phyloP scores from a whole-genome alignment of 1,139 yeast species.

The Suhomyces terraborum region DNA sequence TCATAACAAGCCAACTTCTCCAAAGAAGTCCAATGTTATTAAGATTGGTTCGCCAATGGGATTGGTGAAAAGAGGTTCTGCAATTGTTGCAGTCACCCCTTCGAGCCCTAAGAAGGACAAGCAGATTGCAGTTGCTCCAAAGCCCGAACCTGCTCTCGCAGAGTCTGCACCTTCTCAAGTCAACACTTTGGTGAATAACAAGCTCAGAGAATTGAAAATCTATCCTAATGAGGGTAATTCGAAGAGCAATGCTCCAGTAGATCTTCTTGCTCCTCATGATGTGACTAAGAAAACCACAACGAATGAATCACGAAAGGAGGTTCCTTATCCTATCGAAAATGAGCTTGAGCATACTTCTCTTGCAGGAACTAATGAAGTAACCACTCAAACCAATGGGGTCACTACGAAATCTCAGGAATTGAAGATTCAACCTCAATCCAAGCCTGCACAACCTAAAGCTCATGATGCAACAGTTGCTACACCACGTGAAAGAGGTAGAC shows the following conservation, averaged over 20 bases:
- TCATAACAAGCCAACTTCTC: slow-evolving; percentile 13
- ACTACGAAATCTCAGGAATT: slow-evolving; percentile 34
- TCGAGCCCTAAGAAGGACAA: slow-evolving; percentile 9
- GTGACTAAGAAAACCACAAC: not conserved
- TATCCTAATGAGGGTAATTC: slow-evolving; percentile 1
- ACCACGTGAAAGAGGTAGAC: slow-evolving; percentile 63
- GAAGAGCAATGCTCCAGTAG: not conserved
- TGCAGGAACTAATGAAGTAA: not conserved
- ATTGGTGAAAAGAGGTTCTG: slow-evolving; percentile 33
- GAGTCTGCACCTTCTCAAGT: not conserved
- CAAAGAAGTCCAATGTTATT: slow-evolving; percentile 30
- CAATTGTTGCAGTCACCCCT: slow-evolving; percentile 19
- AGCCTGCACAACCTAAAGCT: slow-evolving; percentile 3
- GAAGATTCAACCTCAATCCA: slow-evolving; percentile 13
- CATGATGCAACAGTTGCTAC: slow-evolving; percentile 3
- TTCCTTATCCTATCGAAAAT: slow-evolving; percentile 9
- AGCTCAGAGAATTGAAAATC: slow-evolving; percentile 11
- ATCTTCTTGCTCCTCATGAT: slow-evolving; percentile 4
- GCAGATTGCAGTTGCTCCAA: not conserved
- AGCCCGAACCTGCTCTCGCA: no score
- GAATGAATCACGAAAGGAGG: slow-evolving; percentile 2
- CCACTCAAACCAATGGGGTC: slow-evolving; percentile 14
- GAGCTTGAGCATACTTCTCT: not conserved
- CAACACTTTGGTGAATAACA: slow-evolving; percentile 9
- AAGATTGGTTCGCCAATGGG: slow-evolving; percentile 46